Percentiles rank a stretch among this genome's conserved stretches.
phyloP scores from a whole-genome alignment of 768 basidiomycete genomes.

The Gloeostereum incarnatum region DNA sequence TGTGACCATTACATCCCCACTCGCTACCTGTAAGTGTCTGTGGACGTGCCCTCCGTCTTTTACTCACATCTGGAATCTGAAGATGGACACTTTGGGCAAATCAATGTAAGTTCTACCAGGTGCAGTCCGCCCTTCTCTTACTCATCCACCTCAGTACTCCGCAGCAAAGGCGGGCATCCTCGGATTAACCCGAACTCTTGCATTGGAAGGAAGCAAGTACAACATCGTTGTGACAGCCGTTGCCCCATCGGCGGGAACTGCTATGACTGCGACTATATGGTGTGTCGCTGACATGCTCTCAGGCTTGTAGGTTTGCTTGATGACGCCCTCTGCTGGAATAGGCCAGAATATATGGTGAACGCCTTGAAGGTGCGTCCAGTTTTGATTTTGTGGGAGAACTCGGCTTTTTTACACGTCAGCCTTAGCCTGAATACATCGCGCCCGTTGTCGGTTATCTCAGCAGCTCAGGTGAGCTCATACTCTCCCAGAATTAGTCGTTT shows the following conservation, averaged over 20 bases:
- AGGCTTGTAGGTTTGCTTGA: not conserved
- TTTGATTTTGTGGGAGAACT: too few relatives aligned
- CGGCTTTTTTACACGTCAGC: too few relatives aligned
- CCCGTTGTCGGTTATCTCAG: constrained; percentile 88
- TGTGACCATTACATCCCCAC: constrained; percentile 87
- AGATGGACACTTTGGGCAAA: constrained; percentile 96
- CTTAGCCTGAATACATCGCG: constrained; percentile 89
- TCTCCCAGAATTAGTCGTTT: not conserved
- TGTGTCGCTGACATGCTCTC: constrained; percentile 18
- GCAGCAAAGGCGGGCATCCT: constrained; percentile 91
- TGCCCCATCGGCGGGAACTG: constrained; percentile 82
- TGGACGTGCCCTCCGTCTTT: not conserved
- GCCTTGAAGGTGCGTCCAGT: too few relatives aligned
- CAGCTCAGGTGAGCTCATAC: constrained; percentile 44
- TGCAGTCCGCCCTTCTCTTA: constrained; percentile 1
- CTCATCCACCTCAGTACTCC: constrained; percentile 49
- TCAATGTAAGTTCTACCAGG: constrained; percentile 67
- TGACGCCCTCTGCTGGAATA: constrained; percentile 12
- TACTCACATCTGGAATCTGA: constrained; percentile 1
- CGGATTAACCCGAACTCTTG: constrained; percentile 83
- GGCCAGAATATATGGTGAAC: constrained; percentile 80
- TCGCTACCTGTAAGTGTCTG: constrained; percentile 70
- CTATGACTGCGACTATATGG: constrained; percentile 86
- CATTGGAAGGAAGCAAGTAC: constrained; percentile 87
- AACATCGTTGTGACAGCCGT: constrained; percentile 85